Base-by-base conservation (phyloP, 352 stramenopile species). In the Phytophthora chlamydospora region DNA sequence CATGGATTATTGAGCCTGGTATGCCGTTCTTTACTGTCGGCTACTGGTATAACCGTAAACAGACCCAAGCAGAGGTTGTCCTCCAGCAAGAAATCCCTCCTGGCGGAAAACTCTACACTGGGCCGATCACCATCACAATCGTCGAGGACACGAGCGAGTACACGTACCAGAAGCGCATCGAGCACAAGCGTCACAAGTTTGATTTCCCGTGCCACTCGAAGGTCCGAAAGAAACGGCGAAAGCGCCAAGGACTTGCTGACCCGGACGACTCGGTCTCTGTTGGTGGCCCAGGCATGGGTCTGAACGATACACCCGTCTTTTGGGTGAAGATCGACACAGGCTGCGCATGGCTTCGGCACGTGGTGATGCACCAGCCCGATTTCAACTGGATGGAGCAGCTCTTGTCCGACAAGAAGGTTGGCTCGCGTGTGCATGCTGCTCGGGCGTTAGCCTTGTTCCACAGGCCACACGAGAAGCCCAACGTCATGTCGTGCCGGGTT, bases 381-480 rank as follows among this genome's bases (percentile, higher is more conserved):
- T 95, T 93, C 51, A 95, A 95, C 66, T 95, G 86, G 86, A 93
- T 93, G 83, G 86, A 95, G 68, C 86, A 95, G 47, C 56, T 95
- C 1, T 49, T 93, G 16, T 91, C 81, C 0, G 86, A 95, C 66
- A 92, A 91, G 44, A 91, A 91, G 49, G 85, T 95, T 8, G 81
- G 82, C 0, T 91, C 86, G 0, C 78, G 85, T n/a, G 83, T 95
- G 4, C 84, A 95, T 47, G 86, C 86, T 5, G 84, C 85, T 7
- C 79, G 86, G 10, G 86, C 86, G 4, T 57, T 95, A 8, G 79
- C 86, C 14, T 57, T 93, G 11, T 95, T 92, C 51, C 85, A 91
- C 47, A 76, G 85, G 32, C 83, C 84, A 13, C 82, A 95, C 49
- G 86, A 95, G 47, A 93, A 93, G 52, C 83, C 86, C 0, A 92